These are phyloP conservation scores for Hemerocallis citrina DNA, from an alignment of 106 monocot species.

Conservation along the genomic window DNA sequence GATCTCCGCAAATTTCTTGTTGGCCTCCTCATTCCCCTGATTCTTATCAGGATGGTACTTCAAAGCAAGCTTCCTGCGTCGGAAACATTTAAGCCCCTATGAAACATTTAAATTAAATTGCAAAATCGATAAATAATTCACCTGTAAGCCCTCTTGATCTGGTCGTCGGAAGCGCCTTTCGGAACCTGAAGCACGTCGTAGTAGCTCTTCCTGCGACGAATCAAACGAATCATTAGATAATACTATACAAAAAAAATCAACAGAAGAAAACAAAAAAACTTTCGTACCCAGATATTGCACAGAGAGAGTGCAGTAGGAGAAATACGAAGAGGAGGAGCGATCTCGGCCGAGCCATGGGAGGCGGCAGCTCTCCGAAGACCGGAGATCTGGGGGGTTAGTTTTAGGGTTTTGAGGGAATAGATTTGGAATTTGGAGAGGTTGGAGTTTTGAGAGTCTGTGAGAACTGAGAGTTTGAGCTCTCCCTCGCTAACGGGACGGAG, in stretches of 20 bases:
- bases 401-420: neutral
- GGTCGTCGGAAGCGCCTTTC: constrained; percentile 80
- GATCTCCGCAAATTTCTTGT: constrained; percentile 83
- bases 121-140: neutral
- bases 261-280: too few relatives aligned
- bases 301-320: constrained; percentile 21
- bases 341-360: constrained; percentile 32
- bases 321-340: constrained; percentile 21
- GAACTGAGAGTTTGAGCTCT: neutral
- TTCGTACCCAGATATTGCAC: constrained; percentile 30
- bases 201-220: constrained; percentile 65
- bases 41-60: constrained; percentile 98
- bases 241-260: neutral
- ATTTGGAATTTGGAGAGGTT: too few relatives aligned
- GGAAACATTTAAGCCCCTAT: neutral
- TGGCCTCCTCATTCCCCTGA: constrained; percentile 86
- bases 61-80: constrained; percentile 68
- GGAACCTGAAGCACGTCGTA: constrained; percentile 81
- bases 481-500: neutral
- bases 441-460: neutral
- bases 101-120: too few relatives aligned
- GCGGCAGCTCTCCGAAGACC: too few relatives aligned
- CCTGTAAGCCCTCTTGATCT: constrained; percentile 88
- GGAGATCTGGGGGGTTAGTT: neutral
- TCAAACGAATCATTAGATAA: neutral